phyloP scores from a whole-genome alignment of 768 basidiomycete species.

The Mycena galopus region DNA sequence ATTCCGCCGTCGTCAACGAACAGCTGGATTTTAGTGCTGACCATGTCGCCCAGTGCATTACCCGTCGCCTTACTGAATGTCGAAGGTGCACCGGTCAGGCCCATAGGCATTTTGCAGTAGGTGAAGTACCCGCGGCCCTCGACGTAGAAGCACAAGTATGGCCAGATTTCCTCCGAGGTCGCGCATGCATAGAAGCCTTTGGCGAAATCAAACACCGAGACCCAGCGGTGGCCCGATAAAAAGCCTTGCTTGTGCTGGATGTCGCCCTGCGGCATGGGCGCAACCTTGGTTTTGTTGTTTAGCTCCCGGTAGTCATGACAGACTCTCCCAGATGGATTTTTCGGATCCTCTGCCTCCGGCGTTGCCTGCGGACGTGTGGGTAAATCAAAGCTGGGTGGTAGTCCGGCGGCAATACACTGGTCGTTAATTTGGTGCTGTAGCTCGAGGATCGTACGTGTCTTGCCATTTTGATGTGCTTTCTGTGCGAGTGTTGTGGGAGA shows the following conservation, averaged over 20 bases:
- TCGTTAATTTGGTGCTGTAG: constrained; percentile 50
- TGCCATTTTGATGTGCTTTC: constrained; percentile 47
- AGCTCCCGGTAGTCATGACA: constrained; percentile 55
- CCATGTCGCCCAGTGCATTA: constrained; percentile 38
- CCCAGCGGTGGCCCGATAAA: constrained; percentile 51
- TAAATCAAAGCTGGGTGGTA: too few relatives aligned
- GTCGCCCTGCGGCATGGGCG: too few relatives aligned
- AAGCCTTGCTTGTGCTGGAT: constrained; percentile 52
- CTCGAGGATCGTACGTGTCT: constrained; percentile 48
- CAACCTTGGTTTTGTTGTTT: constrained; percentile 45
- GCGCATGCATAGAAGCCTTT: constrained; percentile 49
- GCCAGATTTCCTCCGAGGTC: constrained; percentile 36
- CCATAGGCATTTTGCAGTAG: constrained; percentile 54
- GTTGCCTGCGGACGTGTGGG: constrained; percentile 28
- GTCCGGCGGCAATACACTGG: constrained; percentile 42
- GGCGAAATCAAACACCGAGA: constrained; percentile 53
- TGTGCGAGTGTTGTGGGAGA: constrained; percentile 49
- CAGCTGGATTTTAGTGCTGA: constrained; percentile 42
- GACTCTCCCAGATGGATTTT: constrained; percentile 48
- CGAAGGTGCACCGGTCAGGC: constrained; percentile 53
- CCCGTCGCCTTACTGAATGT: constrained; percentile 48
- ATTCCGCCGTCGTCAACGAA: constrained; percentile 55
- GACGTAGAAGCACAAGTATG: constrained; percentile 52
- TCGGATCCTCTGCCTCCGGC: background rate
- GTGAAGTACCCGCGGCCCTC: too few relatives aligned